These are phyloP conservation scores for Orbilia quercus DNA, from an alignment of 2,329 filamentous ascomycete genomes.

Conservation along the genomic window DNA sequence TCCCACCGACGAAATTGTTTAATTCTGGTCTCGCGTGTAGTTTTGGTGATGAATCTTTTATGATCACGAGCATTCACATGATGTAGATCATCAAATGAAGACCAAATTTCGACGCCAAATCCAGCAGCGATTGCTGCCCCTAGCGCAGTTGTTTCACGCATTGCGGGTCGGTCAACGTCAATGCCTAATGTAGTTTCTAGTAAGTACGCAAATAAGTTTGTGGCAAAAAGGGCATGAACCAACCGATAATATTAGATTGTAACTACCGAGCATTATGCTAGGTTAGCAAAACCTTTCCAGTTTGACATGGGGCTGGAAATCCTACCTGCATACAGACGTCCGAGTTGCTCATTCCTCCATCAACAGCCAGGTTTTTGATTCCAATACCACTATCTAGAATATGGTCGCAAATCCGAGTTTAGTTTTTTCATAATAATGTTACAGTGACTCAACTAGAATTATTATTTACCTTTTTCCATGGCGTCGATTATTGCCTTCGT, in stretches of 20 bases:
- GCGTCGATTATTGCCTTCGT: conserved; percentile 91
- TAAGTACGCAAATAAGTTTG: not conserved
- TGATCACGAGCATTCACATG: conserved; percentile 40
- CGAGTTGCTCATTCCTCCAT: conserved; percentile 89
- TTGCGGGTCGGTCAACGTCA: conserved; percentile 82
- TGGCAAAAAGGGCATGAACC: no score
- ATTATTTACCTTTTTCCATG: conserved; percentile 73
- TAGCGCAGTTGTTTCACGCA: conserved; percentile 90
- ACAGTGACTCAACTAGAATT: not conserved
- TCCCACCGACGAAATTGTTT: conserved; percentile 45
- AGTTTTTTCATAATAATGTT: not conserved
- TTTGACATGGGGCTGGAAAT: conserved; percentile 40
- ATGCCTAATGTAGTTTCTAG: conserved; percentile 67
- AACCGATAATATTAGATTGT: conserved; percentile 81
- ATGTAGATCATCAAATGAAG: conserved; percentile 19
- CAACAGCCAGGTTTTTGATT: conserved; percentile 80
- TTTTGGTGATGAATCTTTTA: conserved; percentile 26
- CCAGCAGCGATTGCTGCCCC: conserved; percentile 90
- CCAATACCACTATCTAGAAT: conserved; percentile 76
- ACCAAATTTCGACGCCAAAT: conserved; percentile 64
- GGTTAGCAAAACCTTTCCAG: conserved; percentile 57
- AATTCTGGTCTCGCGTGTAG: conserved; percentile 5
- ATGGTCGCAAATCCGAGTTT: not conserved
- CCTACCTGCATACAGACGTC: conserved; percentile 84
- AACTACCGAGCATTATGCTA: conserved; percentile 66